Percentiles rank a stretch among this genome's conserved stretches.
Evolutionary conservation across 352 stramenopile genomes (phyloP).

Genomic region (Globisporangium mamillatum): DNA sequence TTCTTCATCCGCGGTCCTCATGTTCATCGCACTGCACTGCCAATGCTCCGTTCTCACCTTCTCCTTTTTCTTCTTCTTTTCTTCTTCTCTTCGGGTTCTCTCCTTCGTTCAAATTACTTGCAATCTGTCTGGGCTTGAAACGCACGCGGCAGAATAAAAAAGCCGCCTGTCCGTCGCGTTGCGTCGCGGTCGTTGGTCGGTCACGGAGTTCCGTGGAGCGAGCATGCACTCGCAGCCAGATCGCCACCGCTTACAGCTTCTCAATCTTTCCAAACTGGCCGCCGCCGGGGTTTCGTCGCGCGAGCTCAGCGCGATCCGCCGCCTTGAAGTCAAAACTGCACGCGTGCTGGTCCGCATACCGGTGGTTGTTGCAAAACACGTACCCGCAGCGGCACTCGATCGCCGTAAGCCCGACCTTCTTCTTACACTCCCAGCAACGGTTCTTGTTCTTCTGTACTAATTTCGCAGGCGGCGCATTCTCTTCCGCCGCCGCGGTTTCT

Average conservation of each 20-base stretch:
- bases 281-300: conserved; percentile 74
- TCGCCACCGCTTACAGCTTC: conserved; percentile 49
- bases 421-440: conserved; percentile 90
- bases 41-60: background rate
- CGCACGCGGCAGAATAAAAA: conserved; percentile 9
- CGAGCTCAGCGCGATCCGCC: conserved; percentile 69
- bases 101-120: conserved; percentile 14
- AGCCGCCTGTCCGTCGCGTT: background rate
- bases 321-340: conserved; percentile 88
- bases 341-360: conserved; percentile 85
- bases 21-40: background rate
- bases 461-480: conserved; percentile 27
- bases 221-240: background rate
- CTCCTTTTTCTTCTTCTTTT: background rate
- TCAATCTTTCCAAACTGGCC: conserved; percentile 86
- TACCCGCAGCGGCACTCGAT: conserved; percentile 89
- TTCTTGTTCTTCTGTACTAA: conserved; percentile 89
- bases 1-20: conserved; percentile 1
- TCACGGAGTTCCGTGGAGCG: background rate
- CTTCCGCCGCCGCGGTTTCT: conserved; percentile 17
- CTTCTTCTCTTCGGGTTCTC: background rate
- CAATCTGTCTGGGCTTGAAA: conserved; percentile 1
- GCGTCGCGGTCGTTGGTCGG: background rate
- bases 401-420: conserved; percentile 88
- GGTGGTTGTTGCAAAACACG: conserved; percentile 85